Percentiles rank a stretch among this genome's conserved stretches.
Conservation (phyloP, 2,329 filamentous ascomycete species). For the Fusarium clavum region DNA sequence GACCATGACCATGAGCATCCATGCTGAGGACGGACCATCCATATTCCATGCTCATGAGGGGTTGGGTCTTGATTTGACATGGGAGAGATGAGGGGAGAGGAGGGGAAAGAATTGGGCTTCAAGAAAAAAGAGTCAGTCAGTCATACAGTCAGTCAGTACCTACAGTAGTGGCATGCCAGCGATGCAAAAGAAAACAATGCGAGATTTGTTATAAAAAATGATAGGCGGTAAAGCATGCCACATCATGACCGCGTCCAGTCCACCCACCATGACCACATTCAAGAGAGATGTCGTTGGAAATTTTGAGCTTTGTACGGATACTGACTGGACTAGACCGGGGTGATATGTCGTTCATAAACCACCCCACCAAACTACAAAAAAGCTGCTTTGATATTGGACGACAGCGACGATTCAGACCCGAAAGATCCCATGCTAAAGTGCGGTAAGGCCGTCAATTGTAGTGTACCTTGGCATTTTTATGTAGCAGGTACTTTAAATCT, state of each 20-base stretch:
- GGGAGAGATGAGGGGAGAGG: not conserved
- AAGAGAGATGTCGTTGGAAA: constrained; percentile 26
- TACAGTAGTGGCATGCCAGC: constrained; percentile 6
- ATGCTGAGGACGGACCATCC: constrained; percentile 7
- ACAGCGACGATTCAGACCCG: constrained; percentile 28
- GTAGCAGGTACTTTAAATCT: not conserved
- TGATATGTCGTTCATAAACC: constrained; percentile 33
- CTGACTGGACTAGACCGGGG: constrained; percentile 21
- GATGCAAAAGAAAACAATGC: constrained; percentile 25
- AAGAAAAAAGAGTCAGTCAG: constrained; percentile 1
- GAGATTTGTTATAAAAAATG: constrained; percentile 31
- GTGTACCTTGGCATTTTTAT: constrained; percentile 28
- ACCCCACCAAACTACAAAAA: constrained; percentile 34
- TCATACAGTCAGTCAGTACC: constrained; percentile 1
- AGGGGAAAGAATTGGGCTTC: constrained; percentile 20
- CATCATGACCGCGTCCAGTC: constrained; percentile 24
- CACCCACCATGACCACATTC: constrained; percentile 8
- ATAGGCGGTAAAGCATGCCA: constrained; percentile 37
- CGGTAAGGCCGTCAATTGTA: constrained; percentile 35
- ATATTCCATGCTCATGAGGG: constrained; percentile 22
- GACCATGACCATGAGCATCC: constrained; percentile 4
- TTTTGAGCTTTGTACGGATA: constrained; percentile 4
- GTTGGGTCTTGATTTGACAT: constrained; percentile 7
- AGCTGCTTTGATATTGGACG: constrained; percentile 33
- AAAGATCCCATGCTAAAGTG: constrained; percentile 39